Percentiles rank a stretch among this genome's conserved stretches.
Evolutionary conservation across 495 filamentous ascomycete genomes (phyloP).

Genomic region (Trichoderma orchidacearum): DNA sequence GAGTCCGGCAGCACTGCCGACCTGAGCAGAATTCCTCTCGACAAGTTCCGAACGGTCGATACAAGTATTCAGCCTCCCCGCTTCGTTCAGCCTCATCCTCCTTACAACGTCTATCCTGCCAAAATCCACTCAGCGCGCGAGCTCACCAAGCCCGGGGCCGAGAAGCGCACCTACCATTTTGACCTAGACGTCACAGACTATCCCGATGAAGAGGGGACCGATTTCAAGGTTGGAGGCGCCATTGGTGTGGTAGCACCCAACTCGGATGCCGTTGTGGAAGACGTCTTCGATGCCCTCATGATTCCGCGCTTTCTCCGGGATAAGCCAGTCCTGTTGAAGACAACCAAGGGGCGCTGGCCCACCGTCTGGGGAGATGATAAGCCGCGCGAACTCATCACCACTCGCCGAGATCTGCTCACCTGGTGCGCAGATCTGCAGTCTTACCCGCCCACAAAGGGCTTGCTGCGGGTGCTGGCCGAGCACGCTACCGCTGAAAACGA

Average conservation of each 20-base stretch:
- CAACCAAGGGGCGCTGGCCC: conserved; percentile 76
- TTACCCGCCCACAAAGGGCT: conserved; percentile 75
- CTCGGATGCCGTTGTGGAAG: conserved; percentile 60
- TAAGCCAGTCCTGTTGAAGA: conserved; percentile 64
- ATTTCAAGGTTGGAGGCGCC: conserved; percentile 94
- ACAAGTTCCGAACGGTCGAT: conserved; percentile 15
- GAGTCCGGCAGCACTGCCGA: conserved; percentile 15
- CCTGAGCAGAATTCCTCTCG: conserved; percentile 5
- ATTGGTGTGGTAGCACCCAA: conserved; percentile 90
- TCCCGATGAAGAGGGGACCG: conserved; percentile 69
- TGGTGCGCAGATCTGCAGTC: conserved; percentile 95
- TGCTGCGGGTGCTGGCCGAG: conserved; percentile 80
- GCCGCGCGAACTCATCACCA: conserved; percentile 70
- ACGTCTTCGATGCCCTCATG: conserved; percentile 66
- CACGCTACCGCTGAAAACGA: conserved; percentile 67
- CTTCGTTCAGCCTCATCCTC: conserved; percentile 91
- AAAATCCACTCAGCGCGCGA: conserved; percentile 71
- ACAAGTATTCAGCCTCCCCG: conserved; percentile 56
- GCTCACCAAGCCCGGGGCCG: conserved; percentile 78
- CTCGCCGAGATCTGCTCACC: conserved; percentile 76
- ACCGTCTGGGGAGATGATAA: conserved; percentile 96
- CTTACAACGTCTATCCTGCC: conserved; percentile 79
- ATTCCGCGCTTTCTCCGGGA: conserved; percentile 68
- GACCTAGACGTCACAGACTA: conserved; percentile 95
- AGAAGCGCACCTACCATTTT: conserved; percentile 94